Base-by-base conservation (phyloP, 2,329 filamentous ascomycete genomes). In the Aspergillus calidoustus region DNA sequence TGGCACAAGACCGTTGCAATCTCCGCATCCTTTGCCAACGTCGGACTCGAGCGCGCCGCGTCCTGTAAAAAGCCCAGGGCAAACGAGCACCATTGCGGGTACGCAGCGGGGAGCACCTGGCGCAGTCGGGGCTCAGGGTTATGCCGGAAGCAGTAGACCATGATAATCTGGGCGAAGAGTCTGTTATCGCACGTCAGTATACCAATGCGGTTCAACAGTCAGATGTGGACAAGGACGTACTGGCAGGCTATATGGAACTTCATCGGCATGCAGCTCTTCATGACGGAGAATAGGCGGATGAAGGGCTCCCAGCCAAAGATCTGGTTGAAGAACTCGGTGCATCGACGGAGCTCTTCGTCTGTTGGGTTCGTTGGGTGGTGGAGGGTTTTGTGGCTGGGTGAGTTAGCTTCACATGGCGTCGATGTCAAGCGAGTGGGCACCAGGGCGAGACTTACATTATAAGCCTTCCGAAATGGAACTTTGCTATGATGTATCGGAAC, bases 401-500 rank as follows among this genome's bases (percentile, higher is more conserved):
- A 3, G 7, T 52, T 15, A 52, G 49, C n/a, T 47, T 19, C 7
- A 17, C n/a, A 7, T 23, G 6, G 44, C n/a, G 4, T 28, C 6
- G 25, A 19, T 2, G 19, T 19, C 19, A 19, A 19, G 19, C 19
- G 19, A 19, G 19, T 38, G 9, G 7, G 11, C 31, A 13, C 31
- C 2, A 3, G 5, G 31, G 31, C 31, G 15, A 38, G 15, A 17
- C 50, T 17, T 25, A 53, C 50, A 53, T 31, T 3, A 53, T 25
- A 0, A 22, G 50, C 17, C 50, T 13, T 3, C 50, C 50, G 41
- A 53, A 53, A n/a, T 53, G 50, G 34, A 53, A 53, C 31, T 53
- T 53, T 19, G 50, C 50, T 43, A 53, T 53, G 31, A 53, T 53
- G 7, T 53, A 53, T 15, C 50, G 50, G 6, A 53, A 41, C 4